Base-by-base conservation (phyloP, 73 alveolate genomes). In the Breviolum minutum region DNA sequence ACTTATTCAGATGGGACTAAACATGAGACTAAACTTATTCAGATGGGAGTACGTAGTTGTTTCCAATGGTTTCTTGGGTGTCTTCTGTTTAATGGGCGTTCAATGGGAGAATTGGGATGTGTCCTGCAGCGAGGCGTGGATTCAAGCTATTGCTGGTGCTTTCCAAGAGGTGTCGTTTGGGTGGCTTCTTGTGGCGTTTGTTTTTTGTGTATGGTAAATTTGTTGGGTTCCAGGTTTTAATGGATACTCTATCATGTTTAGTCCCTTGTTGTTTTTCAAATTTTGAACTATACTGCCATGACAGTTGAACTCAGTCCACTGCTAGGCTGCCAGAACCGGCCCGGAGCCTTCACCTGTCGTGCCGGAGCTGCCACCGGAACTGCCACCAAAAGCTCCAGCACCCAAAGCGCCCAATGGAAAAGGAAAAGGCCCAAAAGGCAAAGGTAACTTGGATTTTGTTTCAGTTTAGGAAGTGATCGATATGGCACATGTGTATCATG, bases 361-460 rank as follows among this genome's bases (percentile, higher is more conserved):
- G 83, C 66, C 82, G 61, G 48, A 48, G 22, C 66, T 30, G 70
- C 73, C 70, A 29, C 60, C 24, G 69, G n/a, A 66, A 32, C 82
- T 26, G 84, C 27, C 86, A 30, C 48, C 64, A 71, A 60, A 27
- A 62, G 86, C 76, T 70, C 79, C 95, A 12, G 85, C 85, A 6
- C 66, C 81, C 64, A 87, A 87, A 30, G 64, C 83, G 27, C 86
- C 85, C 19, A 88, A 88, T n/a, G 96, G 96, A 70, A 48, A 90
- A 70, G 88, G 95, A 62, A 86, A 63, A 62, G 85, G 54, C 11
- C 66, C 63, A 27, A 29, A 62, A 29, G 80, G 92, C 9, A 60
- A 60, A 22, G 71, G 85, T 0, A 20, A 24, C 85, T 76, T 76
- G 85, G 85, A 71, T 9, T 70, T 6, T 70, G 22, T 70, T n/a